Conservation (phyloP, 2,329 filamentous ascomycete genomes). For the Fusarium sp. region DNA sequence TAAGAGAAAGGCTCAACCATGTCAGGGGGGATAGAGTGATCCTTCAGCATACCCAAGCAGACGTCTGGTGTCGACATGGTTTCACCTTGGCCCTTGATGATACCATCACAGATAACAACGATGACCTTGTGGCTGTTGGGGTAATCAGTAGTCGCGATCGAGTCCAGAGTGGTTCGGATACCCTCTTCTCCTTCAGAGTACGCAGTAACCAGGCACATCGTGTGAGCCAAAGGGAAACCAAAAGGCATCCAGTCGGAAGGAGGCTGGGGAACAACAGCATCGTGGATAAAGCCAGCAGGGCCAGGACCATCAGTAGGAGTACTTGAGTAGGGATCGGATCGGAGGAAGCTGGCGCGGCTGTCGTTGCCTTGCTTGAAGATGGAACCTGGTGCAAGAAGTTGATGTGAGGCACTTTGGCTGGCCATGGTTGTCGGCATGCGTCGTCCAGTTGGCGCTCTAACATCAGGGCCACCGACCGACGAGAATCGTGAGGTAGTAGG, state of each 20-base stretch:
- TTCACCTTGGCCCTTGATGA: slow-evolving; percentile 97
- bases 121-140: slow-evolving; percentile 99
- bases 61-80: slow-evolving; percentile 88
- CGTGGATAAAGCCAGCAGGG: slow-evolving; percentile 94
- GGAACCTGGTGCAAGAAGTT: slow-evolving; percentile 75
- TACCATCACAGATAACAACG: slow-evolving; percentile 94
- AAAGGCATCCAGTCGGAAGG: slow-evolving; percentile 98
- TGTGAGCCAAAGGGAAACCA: slow-evolving; percentile 92
- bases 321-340: slow-evolving; percentile 65
- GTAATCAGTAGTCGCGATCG: slow-evolving; percentile 96
- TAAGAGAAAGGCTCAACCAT: slow-evolving; percentile 94
- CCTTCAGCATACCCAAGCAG: slow-evolving; percentile 92
- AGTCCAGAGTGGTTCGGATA: slow-evolving; percentile 93
- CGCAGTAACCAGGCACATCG: slow-evolving; percentile 93
- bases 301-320: slow-evolving; percentile 76
- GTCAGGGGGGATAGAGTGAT: slow-evolving; percentile 81
- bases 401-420: slow-evolving; percentile 81
- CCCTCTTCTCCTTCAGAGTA: slow-evolving; percentile 97
- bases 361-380: slow-evolving; percentile 77
- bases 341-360: slow-evolving; percentile 73
- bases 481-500: slow-evolving; percentile 96
- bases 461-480: slow-evolving; percentile 82
- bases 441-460: slow-evolving; percentile 58
- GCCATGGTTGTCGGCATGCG: slow-evolving; percentile 90
- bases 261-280: slow-evolving; percentile 94